These are phyloP conservation scores for Paramecium tetraurelia DNA, from an alignment of 73 alveolate species.

Conservation along the genomic window DNA sequence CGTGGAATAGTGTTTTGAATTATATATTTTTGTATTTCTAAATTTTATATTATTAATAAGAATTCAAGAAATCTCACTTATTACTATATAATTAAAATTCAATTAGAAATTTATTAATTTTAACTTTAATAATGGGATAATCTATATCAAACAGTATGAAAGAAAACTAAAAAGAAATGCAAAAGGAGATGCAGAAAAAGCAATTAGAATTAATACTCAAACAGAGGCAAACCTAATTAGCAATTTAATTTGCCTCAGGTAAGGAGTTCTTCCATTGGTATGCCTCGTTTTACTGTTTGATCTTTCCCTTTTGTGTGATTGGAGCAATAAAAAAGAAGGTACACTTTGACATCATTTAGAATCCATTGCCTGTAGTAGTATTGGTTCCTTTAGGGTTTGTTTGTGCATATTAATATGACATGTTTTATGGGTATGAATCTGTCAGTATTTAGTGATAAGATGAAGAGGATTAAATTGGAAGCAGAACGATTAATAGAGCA, in stretches of 20 bases:
- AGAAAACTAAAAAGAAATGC: slow-evolving; percentile 7
- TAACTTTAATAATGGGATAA: not conserved
- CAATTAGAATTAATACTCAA: slow-evolving; percentile 8
- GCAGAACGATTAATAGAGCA: slow-evolving; percentile 12
- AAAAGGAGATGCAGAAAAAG: not conserved
- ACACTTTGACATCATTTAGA: not conserved
- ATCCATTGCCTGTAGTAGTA: not conserved
- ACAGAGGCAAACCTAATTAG: not conserved
- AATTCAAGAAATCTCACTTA: not conserved
- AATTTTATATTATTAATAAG: not conserved
- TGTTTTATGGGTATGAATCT: not conserved
- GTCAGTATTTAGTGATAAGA: not conserved
- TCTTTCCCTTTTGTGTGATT: not conserved
- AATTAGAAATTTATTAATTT: not conserved
- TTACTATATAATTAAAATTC: not conserved
- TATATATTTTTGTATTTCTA: not conserved
- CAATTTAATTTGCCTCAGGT: slow-evolving; percentile 15
- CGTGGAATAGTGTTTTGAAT: slow-evolving; percentile 22
- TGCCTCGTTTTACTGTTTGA: not conserved
- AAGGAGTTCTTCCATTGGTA: slow-evolving; percentile 7
- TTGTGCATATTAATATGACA: slow-evolving; percentile 1
- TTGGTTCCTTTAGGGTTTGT: slow-evolving; percentile 34
- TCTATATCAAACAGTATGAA: not conserved
- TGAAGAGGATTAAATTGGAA: not conserved
- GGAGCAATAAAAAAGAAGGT: not conserved